Conservation (phyloP, 768 basidiomycete species). For the Rhodocollybia butyracea region DNA sequence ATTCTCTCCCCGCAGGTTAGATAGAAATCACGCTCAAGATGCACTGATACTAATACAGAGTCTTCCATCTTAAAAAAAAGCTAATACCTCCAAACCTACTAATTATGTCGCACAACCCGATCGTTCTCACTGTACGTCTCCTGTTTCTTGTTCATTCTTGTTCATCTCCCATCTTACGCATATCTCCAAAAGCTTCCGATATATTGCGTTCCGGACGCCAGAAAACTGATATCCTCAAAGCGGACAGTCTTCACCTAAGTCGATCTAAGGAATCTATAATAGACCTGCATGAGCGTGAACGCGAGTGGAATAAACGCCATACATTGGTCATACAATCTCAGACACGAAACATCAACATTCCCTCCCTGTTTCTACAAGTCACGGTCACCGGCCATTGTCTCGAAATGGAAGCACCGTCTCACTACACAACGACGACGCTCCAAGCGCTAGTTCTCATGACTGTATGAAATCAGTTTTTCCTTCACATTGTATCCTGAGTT, state of each 20-base stretch:
- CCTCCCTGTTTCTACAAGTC: slow-evolving; percentile 12
- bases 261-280: not conserved
- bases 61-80: too few relatives aligned
- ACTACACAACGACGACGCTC: slow-evolving; percentile 30
- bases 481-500: not conserved
- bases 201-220: not conserved
- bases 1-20: slow-evolving; percentile 21
- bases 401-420: not conserved
- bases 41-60: too few relatives aligned
- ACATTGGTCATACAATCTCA: slow-evolving; percentile 15
- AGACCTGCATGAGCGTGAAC: slow-evolving; percentile 25
- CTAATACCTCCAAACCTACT: not conserved
- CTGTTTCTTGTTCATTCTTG: too few relatives aligned
- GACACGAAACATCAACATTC: slow-evolving; percentile 18
- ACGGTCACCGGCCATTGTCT: not conserved
- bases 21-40: too few relatives aligned
- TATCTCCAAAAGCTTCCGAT: not conserved
- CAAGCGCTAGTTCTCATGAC: slow-evolving; percentile 48
- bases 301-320: slow-evolving; percentile 40
- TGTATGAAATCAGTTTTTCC: slow-evolving; percentile 33
- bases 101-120: not conserved
- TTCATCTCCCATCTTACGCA: too few relatives aligned
- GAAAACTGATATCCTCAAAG: not conserved
- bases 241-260: not conserved
- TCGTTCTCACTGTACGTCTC: not conserved